Base-by-base conservation (phyloP, 768 basidiomycete genomes). In the Termitomyces sp. region DNA sequence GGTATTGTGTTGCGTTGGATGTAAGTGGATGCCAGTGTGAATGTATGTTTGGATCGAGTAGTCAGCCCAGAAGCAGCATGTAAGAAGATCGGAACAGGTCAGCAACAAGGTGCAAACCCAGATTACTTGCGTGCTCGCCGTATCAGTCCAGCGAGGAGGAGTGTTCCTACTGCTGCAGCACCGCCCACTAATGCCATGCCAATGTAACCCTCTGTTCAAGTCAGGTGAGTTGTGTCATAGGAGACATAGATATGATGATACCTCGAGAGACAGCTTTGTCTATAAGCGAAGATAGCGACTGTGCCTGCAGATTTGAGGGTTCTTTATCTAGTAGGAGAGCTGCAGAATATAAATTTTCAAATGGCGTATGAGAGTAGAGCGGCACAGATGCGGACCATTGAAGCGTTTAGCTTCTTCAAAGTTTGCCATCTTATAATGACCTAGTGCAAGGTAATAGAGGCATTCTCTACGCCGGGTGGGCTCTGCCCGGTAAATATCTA, bases 121-220 rank as follows among this genome's bases (percentile, higher is more conserved):
- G 50, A 50, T 77, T 79, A 84, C 76, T 80, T 80, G 70, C 81
- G 81, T 73, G 91, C 88, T 85, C 91, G 91, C 86, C 92, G 90
- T 85, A 94, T 81, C 70, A 93, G 78, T 76, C 85, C 78, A 71
- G 91, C 89, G 59, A 93, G 60, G 60, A 90, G 72, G 52, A 94
- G 73, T 36, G 90, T 86, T 56, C 93, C 91, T 25, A 96, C 69
- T 14, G 96, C 95, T 14, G 92, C 94, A 46, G 84, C 89, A 58
- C 95, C 94, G 55, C 96, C 96, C 20, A 88, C 93, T 47, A 99
- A 81, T 14, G 95, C 97, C 89, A 99, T 94, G 51, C 97, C 97
- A 54, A 98, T 92, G 73, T 98, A 98, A n/a, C 96, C 96, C 74
- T 99, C 96, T 96, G 72, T 6, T 20, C 4, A 10, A 61, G 5